These are phyloP conservation scores for Dipodascopsis uninucleata DNA, from an alignment of 805 yeast species.

Conservation along the genomic window DNA sequence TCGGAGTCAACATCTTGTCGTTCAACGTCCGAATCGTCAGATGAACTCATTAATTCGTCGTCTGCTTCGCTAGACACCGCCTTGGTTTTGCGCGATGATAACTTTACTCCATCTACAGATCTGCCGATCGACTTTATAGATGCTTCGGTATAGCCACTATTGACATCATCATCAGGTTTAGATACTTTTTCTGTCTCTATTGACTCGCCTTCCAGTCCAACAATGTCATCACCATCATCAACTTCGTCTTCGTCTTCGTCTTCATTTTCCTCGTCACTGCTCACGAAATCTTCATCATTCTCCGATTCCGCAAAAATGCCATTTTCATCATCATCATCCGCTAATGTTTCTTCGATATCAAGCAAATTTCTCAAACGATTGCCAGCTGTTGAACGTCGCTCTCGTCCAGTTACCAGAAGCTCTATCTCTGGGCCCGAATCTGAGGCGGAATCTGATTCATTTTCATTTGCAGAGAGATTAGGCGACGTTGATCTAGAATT, in stretches of 20 bases:
- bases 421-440: conserved; percentile 30
- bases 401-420: conserved; percentile 69
- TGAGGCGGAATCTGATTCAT: conserved; percentile 7
- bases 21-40: conserved; percentile 46
- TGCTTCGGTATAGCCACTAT: too few species aligned
- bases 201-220: conserved; percentile 11
- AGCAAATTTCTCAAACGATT: conserved; percentile 69
- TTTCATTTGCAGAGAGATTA: too few species aligned
- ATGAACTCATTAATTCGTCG: conserved; percentile 46
- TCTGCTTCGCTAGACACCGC: conserved; percentile 24
- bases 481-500: too few species aligned
- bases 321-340: conserved; percentile 52
- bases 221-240: conserved; percentile 27
- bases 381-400: conserved; percentile 86
- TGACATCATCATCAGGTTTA: conserved; percentile 24
- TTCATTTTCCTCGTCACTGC: conserved; percentile 31
- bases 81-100: neutral
- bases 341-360: conserved; percentile 61
- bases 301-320: conserved; percentile 45
- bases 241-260: conserved; percentile 30
- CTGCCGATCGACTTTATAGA: too few species aligned
- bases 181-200: conserved; percentile 14
- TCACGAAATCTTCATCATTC: conserved; percentile 43
- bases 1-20: conserved; percentile 47
- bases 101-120: too few species aligned